Evolutionary conservation across 495 filamentous ascomycete species (phyloP).

Genomic region (Thermochaetoides thermophila): DNA sequence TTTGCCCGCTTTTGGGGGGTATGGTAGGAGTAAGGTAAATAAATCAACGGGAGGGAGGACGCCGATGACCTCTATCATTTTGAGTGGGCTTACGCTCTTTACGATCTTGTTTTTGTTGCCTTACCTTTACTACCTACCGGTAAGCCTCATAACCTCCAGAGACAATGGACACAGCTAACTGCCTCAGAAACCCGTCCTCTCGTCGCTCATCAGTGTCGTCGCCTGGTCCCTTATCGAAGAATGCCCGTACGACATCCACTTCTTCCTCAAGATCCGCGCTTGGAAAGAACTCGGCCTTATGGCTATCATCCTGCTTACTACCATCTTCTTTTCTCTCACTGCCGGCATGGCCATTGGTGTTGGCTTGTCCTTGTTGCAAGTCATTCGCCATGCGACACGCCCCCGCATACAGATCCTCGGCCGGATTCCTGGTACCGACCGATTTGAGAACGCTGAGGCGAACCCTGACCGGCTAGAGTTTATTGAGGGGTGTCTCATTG

Average conservation of each 20-base stretch:
- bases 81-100: constrained; percentile 68
- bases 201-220: constrained; percentile 88
- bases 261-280: constrained; percentile 76
- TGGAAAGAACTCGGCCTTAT: constrained; percentile 78
- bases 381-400: constrained; percentile 77
- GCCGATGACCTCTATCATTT: constrained; percentile 76
- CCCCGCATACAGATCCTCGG: constrained; percentile 96
- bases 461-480: constrained; percentile 67
- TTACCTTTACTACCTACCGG: constrained; percentile 88
- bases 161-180: background rate
- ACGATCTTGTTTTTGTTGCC: constrained; percentile 71
- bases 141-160: constrained; percentile 28
- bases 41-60: constrained; percentile 79
- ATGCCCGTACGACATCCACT: constrained; percentile 75
- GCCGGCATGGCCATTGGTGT: constrained; percentile 83
- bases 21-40: constrained; percentile 93
- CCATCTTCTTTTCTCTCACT: constrained; percentile 81
- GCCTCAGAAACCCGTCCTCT: constrained; percentile 79
- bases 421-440: constrained; percentile 63
- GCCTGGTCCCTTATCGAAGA: constrained; percentile 92
- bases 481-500: constrained; percentile 80
- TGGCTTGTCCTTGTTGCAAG: constrained; percentile 71
- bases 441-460: constrained; percentile 81
- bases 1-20: constrained; percentile 88
- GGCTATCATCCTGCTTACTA: constrained; percentile 74